Percentiles rank a stretch among this genome's conserved stretches.
These are phyloP conservation scores for Penicillium thymicola DNA, from an alignment of 2,329 filamentous ascomycete genomes.

Conservation along the genomic window DNA sequence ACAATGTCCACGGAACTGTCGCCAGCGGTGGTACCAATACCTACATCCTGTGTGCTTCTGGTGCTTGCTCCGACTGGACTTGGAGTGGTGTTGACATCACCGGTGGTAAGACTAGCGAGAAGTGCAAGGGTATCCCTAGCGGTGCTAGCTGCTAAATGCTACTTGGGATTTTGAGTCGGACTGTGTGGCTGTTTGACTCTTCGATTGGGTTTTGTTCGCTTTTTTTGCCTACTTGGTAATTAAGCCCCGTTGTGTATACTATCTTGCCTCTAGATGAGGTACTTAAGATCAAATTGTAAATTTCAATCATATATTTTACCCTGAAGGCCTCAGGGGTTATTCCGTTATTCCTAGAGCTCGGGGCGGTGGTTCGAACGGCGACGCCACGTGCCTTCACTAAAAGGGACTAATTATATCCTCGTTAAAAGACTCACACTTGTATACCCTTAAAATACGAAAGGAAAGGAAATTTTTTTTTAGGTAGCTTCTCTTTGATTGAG, in stretches of 20 bases:
- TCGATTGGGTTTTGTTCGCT: not conserved
- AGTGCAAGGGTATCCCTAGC: slow-evolving; percentile 44
- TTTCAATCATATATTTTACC: not conserved
- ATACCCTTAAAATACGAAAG: too few species aligned
- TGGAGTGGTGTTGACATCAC: slow-evolving; percentile 51
- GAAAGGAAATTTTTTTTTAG: too few species aligned
- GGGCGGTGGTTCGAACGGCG: too few species aligned
- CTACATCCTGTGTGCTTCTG: slow-evolving; percentile 56
- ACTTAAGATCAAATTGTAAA: not conserved
- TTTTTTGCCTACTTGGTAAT: not conserved
- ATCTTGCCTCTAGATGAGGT: not conserved
- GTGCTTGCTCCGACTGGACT: slow-evolving; percentile 53
- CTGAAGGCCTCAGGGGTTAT: too few species aligned
- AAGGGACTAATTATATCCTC: too few species aligned
- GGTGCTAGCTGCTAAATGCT: slow-evolving; percentile 31
- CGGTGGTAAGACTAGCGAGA: slow-evolving; percentile 48
- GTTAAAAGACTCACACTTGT: too few species aligned
- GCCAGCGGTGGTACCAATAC: slow-evolving; percentile 38
- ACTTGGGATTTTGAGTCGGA: not conserved
- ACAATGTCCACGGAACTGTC: slow-evolving; percentile 36
- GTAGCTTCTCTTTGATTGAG: too few species aligned
- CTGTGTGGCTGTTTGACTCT: not conserved
- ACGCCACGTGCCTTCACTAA: too few species aligned
- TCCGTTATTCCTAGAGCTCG: too few species aligned
- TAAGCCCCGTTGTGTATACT: not conserved